phyloP scores from a whole-genome alignment of 2,329 filamentous ascomycete species.

The Talaromyces sp. region DNA sequence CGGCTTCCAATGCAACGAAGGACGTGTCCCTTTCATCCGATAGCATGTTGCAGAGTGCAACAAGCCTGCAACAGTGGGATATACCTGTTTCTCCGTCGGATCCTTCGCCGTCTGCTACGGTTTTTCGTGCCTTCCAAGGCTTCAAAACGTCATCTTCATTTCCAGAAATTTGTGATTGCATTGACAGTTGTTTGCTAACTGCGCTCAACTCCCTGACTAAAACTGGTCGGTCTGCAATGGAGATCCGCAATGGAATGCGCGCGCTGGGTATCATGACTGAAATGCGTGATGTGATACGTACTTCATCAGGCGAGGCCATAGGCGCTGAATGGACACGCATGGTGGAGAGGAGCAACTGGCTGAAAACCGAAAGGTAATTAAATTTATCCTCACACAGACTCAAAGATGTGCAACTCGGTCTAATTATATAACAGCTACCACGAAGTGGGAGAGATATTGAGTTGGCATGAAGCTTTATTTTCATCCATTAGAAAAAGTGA shows the following conservation, averaged over 20 bases:
- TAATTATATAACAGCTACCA: slow-evolving; percentile 39
- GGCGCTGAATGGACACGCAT: slow-evolving; percentile 66
- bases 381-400: slow-evolving; percentile 46
- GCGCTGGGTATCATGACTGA: slow-evolving; percentile 76
- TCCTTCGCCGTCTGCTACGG: slow-evolving; percentile 65
- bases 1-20: slow-evolving; percentile 60
- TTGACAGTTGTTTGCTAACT: slow-evolving; percentile 64
- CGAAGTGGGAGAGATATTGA: slow-evolving; percentile 78
- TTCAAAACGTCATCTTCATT: slow-evolving; percentile 68
- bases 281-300: slow-evolving; percentile 73
- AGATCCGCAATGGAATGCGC: slow-evolving; percentile 61
- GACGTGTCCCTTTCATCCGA: slow-evolving; percentile 58
- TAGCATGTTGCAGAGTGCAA: slow-evolving; percentile 76
- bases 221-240: slow-evolving; percentile 40
- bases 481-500: slow-evolving; percentile 74
- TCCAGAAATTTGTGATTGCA: slow-evolving; percentile 55
- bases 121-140: slow-evolving; percentile 81
- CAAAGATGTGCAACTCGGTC: background rate
- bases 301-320: slow-evolving; percentile 62
- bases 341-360: slow-evolving; percentile 70
- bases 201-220: slow-evolving; percentile 46
- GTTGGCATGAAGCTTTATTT: slow-evolving; percentile 79
- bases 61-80: slow-evolving; percentile 89
- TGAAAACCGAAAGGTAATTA: slow-evolving; percentile 73
- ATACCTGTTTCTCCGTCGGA: slow-evolving; percentile 70